Conservation (phyloP, 163 green algal species). For the Scenedesmus sp. region DNA sequence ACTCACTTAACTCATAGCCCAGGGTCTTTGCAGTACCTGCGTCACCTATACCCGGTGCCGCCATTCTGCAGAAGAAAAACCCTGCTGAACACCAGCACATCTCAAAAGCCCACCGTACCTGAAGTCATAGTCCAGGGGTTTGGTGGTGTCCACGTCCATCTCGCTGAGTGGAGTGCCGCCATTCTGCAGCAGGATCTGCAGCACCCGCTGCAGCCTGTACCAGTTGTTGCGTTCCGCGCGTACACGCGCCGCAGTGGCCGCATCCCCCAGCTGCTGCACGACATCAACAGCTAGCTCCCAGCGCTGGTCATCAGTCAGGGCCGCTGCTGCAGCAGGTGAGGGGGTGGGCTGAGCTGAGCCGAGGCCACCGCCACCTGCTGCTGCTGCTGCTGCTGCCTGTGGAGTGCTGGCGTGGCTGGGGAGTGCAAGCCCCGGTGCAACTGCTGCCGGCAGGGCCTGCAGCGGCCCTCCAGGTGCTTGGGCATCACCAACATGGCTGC, state of each 20-base stretch:
- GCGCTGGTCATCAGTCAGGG: slow-evolving; percentile 67
- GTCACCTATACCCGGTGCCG: no score
- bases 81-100: background rate
- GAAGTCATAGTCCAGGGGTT: slow-evolving; percentile 82
- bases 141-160: slow-evolving; percentile 54
- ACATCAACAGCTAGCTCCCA: slow-evolving; percentile 80
- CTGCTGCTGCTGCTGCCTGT: slow-evolving; percentile 35
- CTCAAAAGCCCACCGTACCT: slow-evolving; percentile 64
- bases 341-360: background rate
- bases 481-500: background rate
- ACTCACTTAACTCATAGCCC: background rate
- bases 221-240: slow-evolving; percentile 90
- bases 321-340: background rate
- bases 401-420: background rate
- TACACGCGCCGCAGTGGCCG: slow-evolving; percentile 46
- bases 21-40: no score
- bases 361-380: background rate
- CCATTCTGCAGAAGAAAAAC: slow-evolving; percentile 74
- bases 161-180: slow-evolving; percentile 60
- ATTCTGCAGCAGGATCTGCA: slow-evolving; percentile 88
- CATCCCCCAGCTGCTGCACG: slow-evolving; percentile 80
- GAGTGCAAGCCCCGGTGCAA: background rate
- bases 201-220: slow-evolving; percentile 88
- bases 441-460: slow-evolving; percentile 5
- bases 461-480: background rate